Conservation (phyloP, 208 protist genomes). For the Angomonas deanei region DNA sequence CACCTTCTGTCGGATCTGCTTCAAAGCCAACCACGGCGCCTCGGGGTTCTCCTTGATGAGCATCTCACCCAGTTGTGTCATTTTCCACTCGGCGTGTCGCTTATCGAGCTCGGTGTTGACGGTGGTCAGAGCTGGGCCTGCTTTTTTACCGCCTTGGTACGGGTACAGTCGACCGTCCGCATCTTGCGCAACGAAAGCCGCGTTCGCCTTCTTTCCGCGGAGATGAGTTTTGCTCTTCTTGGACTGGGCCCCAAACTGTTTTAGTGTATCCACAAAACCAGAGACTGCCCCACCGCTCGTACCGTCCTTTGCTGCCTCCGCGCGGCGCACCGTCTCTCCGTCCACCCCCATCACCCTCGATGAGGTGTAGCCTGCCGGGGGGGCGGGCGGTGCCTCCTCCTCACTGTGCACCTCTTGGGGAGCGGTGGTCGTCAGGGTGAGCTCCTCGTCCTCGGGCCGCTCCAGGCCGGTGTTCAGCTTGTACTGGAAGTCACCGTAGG, state of each 20-base stretch:
- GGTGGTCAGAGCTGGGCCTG: conserved; percentile 47
- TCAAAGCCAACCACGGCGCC: conserved; percentile 65
- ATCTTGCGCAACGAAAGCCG: conserved; percentile 55
- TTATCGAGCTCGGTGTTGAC: conserved; percentile 14
- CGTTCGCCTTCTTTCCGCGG: conserved; percentile 12
- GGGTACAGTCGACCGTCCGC: conserved; percentile 49
- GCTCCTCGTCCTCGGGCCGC: conserved; percentile 11
- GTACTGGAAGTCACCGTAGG: conserved; percentile 37
- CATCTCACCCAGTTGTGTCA: conserved; percentile 41
- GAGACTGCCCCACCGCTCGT: conserved; percentile 15
- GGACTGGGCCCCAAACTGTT: conserved; percentile 30
- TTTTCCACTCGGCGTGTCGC: conserved; percentile 56
- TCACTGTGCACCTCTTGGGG: not conserved
- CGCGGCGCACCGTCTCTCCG: not conserved
- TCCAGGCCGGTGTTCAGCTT: conserved; percentile 76
- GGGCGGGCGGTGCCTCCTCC: not conserved
- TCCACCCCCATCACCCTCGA: not conserved
- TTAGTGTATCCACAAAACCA: conserved; percentile 46
- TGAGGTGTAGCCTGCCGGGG: not conserved
- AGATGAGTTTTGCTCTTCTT: conserved; percentile 4
- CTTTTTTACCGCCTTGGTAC: conserved; percentile 48
- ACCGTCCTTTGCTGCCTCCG: not conserved
- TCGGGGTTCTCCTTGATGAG: conserved; percentile 38
- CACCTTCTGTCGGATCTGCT: conserved; percentile 20
- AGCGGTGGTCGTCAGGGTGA: conserved; percentile 26